A percentile compares a stretch with the other conserved stretches of the same genome.
These are phyloP conservation scores for Podaxis sp. DNA, from an alignment of 768 basidiomycete species.

Conservation along the genomic window DNA sequence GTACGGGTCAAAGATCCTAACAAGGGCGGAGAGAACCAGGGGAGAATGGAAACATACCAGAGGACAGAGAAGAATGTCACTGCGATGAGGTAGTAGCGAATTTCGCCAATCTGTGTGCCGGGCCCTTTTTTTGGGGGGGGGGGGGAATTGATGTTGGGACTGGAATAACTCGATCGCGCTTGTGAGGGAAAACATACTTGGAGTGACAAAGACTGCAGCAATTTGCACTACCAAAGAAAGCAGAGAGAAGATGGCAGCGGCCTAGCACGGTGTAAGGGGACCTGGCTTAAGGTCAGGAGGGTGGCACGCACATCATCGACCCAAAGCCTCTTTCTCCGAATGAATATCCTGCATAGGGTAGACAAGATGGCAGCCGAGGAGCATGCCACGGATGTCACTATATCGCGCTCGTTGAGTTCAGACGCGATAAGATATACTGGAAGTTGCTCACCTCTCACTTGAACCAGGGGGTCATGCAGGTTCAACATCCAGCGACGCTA, in stretches of 20 bases:
- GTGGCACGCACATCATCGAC: conserved; percentile 34
- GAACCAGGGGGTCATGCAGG: conserved; percentile 9
- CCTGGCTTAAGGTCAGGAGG: background rate
- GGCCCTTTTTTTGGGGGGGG: background rate
- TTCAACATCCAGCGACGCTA: conserved; percentile 10
- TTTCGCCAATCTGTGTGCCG: conserved; percentile 18
- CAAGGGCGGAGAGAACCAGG: background rate
- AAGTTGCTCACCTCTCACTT: conserved; percentile 8
- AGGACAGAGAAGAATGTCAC: conserved; percentile 37
- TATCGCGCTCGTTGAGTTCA: background rate
- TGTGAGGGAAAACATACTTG: conserved; percentile 18
- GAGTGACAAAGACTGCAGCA: conserved; percentile 28
- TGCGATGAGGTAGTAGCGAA: conserved; percentile 36
- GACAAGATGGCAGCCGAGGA: conserved; percentile 31
- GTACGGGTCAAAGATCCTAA: background rate
- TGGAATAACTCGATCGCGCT: background rate
- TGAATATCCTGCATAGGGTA: conserved; percentile 30
- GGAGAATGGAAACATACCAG: conserved; percentile 28
- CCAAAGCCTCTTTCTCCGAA: conserved; percentile 33
- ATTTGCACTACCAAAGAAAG: conserved; percentile 27
- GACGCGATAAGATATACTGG: background rate
- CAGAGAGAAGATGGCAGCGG: conserved; percentile 30
- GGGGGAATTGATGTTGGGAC: background rate
- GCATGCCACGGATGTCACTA: conserved; percentile 34
- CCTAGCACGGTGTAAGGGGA: conserved; percentile 18